Percentiles rank a stretch among this genome's conserved stretches.
These are phyloP conservation scores for Ephemerocybe angulata DNA, from an alignment of 768 basidiomycete species.

Conservation along the genomic window DNA sequence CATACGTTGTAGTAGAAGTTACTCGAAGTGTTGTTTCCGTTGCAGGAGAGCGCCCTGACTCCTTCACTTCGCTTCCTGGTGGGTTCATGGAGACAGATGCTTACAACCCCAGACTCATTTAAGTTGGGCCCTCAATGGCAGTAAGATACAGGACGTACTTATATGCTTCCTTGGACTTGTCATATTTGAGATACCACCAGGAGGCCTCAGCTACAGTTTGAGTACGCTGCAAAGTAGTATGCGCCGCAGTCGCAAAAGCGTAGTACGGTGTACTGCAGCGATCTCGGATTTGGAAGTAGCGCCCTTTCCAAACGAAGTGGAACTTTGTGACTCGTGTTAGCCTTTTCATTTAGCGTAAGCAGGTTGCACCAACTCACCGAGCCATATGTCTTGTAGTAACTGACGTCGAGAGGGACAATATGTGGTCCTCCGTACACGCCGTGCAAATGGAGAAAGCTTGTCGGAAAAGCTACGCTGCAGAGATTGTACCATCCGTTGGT, in stretches of 20 bases:
- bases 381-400: neutral
- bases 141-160: neutral
- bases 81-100: neutral
- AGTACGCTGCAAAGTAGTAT: neutral
- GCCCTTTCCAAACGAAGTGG: neutral
- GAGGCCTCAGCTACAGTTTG: neutral
- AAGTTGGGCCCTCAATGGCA: neutral
- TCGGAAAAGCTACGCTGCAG: neutral
- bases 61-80: neutral
- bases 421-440: neutral
- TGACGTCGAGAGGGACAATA: neutral
- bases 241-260: neutral
- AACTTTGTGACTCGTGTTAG: neutral
- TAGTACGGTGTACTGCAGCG: neutral
- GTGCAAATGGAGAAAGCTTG: neutral
- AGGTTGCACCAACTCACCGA: neutral
- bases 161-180: neutral
- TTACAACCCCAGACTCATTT: neutral
- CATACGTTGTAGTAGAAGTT: too few relatives aligned
- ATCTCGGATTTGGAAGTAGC: neutral
- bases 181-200: neutral
- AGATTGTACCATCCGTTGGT: neutral
- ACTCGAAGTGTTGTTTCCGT: too few relatives aligned
- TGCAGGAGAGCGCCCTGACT: too few relatives aligned
- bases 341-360: neutral